phyloP scores from a whole-genome alignment of 768 basidiomycete species.

The Fibroporia radiculosa region DNA sequence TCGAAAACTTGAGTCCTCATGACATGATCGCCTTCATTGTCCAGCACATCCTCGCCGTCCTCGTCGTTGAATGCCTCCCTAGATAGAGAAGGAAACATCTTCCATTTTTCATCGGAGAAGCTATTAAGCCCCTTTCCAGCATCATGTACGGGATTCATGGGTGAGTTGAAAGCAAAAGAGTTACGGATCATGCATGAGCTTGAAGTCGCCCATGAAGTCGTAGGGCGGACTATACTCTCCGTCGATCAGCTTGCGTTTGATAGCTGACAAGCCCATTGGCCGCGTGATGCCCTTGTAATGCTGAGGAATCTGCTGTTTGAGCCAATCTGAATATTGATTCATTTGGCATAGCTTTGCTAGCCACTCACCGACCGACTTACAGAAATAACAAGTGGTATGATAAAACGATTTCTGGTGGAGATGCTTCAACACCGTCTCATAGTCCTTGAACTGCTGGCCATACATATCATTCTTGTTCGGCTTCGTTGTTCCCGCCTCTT shows the following conservation, averaged over 20 bases:
- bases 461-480: constrained; percentile 56
- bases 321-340: constrained; percentile 52
- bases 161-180: constrained; percentile 87
- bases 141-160: constrained; percentile 77
- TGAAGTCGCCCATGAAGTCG: constrained; percentile 86
- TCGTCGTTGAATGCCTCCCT: constrained; percentile 46
- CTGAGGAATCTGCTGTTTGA: constrained; percentile 68
- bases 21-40: constrained; percentile 58
- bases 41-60: constrained; percentile 55
- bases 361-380: constrained; percentile 84
- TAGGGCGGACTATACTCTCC: constrained; percentile 70
- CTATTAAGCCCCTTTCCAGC: constrained; percentile 79
- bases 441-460: constrained; percentile 80
- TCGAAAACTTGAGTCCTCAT: constrained; percentile 80
- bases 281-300: constrained; percentile 87
- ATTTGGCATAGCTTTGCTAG: neutral
- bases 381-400: constrained; percentile 71
- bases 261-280: constrained; percentile 92
- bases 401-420: constrained; percentile 75
- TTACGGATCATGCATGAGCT: constrained; percentile 93
- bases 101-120: constrained; percentile 92
- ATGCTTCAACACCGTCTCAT: constrained; percentile 65
- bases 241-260: constrained; percentile 76
- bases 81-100: constrained; percentile 52
- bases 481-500: constrained; percentile 60